Percentiles rank a stretch among this genome's conserved stretches.
These are phyloP conservation scores for Mycena vulgaris DNA, from an alignment of 768 basidiomycete species.

Conservation along the genomic window DNA sequence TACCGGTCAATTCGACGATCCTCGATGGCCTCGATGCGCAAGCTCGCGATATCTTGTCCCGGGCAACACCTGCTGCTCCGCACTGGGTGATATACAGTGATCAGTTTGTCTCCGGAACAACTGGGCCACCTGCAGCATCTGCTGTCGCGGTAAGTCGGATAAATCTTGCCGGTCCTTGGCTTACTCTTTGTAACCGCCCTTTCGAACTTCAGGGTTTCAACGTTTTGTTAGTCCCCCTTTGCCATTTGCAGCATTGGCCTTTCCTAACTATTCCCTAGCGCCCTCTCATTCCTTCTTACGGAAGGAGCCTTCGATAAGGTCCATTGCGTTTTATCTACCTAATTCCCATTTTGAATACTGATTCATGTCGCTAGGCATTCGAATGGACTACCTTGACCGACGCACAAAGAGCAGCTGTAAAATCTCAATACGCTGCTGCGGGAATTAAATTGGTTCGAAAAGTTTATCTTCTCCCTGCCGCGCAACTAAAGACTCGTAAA, in stretches of 20 bases:
- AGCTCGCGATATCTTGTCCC: conserved; percentile 51
- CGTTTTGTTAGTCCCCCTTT: conserved; percentile 59
- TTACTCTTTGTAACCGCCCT: conserved; percentile 30
- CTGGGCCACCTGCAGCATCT: conserved; percentile 64
- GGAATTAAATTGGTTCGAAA: too few species aligned
- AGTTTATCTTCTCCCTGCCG: too few species aligned
- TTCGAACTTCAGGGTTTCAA: conserved; percentile 63
- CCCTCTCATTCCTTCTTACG: conserved; percentile 68
- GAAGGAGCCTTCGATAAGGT: conserved; percentile 73
- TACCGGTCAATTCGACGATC: neutral
- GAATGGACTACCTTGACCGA: conserved; percentile 67
- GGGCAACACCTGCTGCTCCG: conserved; percentile 63
- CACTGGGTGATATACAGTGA: conserved; percentile 63
- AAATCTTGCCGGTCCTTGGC: neutral
- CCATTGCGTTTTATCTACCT: neutral
- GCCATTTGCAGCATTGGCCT: conserved; percentile 1
- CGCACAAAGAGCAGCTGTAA: conserved; percentile 62
- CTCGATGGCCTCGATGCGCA: conserved; percentile 47
- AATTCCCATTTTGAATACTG: neutral
- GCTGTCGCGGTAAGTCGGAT: conserved; percentile 57
- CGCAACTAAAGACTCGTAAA: too few species aligned
- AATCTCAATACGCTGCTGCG: conserved; percentile 69
- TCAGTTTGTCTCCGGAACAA: conserved; percentile 59
- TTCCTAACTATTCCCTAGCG: conserved; percentile 44
- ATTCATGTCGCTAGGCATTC: conserved; percentile 52